Conservation (phyloP, 106 monocot genomes). For the Dendrobium huoshanense region DNA sequence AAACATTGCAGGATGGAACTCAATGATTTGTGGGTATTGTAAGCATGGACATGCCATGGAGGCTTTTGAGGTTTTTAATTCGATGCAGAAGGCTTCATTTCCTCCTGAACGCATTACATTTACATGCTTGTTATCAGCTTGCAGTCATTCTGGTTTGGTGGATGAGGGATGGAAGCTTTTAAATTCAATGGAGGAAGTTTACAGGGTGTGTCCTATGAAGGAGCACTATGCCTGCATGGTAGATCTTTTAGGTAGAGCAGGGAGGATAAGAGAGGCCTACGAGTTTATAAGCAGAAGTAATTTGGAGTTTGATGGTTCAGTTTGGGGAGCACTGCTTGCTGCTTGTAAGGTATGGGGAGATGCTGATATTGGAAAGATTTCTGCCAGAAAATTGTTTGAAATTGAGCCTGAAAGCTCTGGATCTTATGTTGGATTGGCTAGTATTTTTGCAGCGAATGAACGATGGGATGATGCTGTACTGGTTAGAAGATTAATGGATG, state of each 20-base stretch:
- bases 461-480: constrained; percentile 18
- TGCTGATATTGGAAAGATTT: constrained; percentile 23
- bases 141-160: constrained; percentile 38
- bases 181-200: constrained; percentile 19
- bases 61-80: constrained; percentile 18
- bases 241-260: constrained; percentile 35
- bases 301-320: constrained; percentile 8
- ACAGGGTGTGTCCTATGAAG: constrained; percentile 5
- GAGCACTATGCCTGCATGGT: constrained; percentile 43
- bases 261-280: constrained; percentile 25
- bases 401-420: constrained; percentile 28
- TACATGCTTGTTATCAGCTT: constrained; percentile 31
- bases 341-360: constrained; percentile 27
- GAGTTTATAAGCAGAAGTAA: constrained; percentile 12
- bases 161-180: constrained; percentile 26
- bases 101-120: constrained; percentile 33
- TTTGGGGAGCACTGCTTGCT: constrained; percentile 37
- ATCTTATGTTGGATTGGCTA: constrained; percentile 18
- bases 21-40: constrained; percentile 34
- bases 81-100: constrained; percentile 21
- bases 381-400: constrained; percentile 26
- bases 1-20: constrained; percentile 34
- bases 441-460: constrained; percentile 12
- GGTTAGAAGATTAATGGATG: constrained; percentile 26
- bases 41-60: constrained; percentile 33